Evolutionary conservation across 345 rosid species (phyloP).

Genomic region (Boechera retrofracta): DNA sequence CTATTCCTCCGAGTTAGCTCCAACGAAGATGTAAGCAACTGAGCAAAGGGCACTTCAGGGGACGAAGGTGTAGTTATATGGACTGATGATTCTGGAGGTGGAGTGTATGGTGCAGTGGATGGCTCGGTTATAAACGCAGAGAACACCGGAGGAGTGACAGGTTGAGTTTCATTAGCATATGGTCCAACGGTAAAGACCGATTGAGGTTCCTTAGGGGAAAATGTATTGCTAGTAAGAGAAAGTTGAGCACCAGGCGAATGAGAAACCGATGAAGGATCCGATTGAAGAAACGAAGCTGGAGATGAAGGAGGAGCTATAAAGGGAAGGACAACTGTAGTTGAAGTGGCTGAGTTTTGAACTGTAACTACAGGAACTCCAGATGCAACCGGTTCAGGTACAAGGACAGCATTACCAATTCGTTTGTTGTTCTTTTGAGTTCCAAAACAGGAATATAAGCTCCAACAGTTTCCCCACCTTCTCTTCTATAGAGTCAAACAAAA

Average conservation of each 20-base stretch:
- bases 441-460: conserved; percentile 79
- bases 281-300: conserved; percentile 86
- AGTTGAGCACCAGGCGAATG: conserved; percentile 75
- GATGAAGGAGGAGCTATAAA: conserved; percentile 97
- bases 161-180: conserved; percentile 92
- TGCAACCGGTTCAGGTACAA: conserved; percentile 66
- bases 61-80: conserved; percentile 88
- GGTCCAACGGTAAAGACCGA: conserved; percentile 84
- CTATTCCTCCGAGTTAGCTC: conserved; percentile 78
- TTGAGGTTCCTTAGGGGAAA: conserved; percentile 72
- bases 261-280: conserved; percentile 80
- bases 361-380: conserved; percentile 50
- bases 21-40: conserved; percentile 80
- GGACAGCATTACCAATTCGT: conserved; percentile 82
- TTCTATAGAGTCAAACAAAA: conserved; percentile 53
- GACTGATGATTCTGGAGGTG: conserved; percentile 88
- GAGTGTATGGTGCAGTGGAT: conserved; percentile 91
- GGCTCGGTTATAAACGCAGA: conserved; percentile 93
- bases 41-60: conserved; percentile 97
- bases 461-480: conserved; percentile 89
- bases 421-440: conserved; percentile 75
- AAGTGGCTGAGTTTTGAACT: conserved; percentile 50
- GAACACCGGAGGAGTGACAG: conserved; percentile 92
- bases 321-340: conserved; percentile 60
- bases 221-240: conserved; percentile 61